Base-by-base conservation (phyloP, 495 filamentous ascomycete genomes). In the Thozetella sp. region DNA sequence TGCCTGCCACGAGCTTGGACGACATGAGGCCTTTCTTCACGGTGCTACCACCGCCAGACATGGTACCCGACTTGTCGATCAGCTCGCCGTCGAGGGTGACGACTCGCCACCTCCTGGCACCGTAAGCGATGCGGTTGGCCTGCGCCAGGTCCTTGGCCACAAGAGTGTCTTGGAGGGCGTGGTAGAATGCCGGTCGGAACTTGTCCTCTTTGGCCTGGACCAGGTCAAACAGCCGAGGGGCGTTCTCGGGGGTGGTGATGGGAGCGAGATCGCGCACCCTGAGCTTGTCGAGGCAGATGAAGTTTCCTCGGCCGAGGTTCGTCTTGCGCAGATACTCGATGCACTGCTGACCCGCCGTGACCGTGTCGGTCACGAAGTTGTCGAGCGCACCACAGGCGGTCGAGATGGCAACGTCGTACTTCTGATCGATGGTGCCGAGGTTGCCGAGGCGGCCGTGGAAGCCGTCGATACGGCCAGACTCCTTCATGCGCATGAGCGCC, bases 261-360 rank as follows among this genome's bases (percentile, higher is more conserved):
- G 82, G 76, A 2, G 83, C 85, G 56, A 97, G 76, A 67, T 97
- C 90, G 50, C 90, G 85, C 48, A 81, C 78, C 27, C 92, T 82
- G 22, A 97, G 81, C 61, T 93, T 92, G 69, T 98, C 91, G 2
- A 99, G 85, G 60, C 94, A 90, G 67, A 98, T 98, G 69, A 99
- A 96, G 75, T 96, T 96, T 25, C 93, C 95, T 68, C 96, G 85
- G n/a, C 95, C 95, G 23, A 98, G 88, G 66, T 97, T 97, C 63
- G 96, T 98, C 79, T 98, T 98, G 23, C 95, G 87, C 19, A 99
- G 83, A 68, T 98, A 94, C 64, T 98, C 94, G 66, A 99, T 97
- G 71, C 96, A 98, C 66, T 97, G 93, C 71, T 97, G 94, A 53
- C 93, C 96, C 51, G 90, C 90, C 66, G 97, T 93, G 6, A 97